Evolutionary conservation across 176 grass and related monocot genomes (phyloP).

Genomic region (Triticum turgidum): DNA sequence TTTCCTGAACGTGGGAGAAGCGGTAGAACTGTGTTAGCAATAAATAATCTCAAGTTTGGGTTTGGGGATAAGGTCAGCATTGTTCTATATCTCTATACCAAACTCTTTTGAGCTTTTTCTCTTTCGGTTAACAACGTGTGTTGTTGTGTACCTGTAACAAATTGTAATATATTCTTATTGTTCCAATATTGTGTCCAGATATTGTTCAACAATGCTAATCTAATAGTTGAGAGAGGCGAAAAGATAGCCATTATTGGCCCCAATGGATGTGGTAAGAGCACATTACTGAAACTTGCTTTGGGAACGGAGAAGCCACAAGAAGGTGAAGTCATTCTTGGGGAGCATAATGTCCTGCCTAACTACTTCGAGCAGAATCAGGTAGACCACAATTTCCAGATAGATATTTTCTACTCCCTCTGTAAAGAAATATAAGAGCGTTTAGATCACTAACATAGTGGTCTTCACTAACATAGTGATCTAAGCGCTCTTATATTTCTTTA

Average conservation of each 20-base stretch:
- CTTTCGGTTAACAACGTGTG: not conserved
- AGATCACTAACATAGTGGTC: too few relatives aligned
- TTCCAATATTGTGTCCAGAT: conserved; percentile 42
- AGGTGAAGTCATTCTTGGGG: conserved; percentile 85
- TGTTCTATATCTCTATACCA: not conserved
- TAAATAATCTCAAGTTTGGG: conserved; percentile 84
- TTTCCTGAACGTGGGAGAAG: conserved; percentile 91
- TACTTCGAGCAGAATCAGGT: conserved; percentile 99
- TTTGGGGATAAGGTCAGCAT: conserved; percentile 75
- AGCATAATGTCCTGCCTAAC: conserved; percentile 94
- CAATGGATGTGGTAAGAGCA: conserved; percentile 96
- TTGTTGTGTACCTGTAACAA: not conserved
- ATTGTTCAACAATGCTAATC: conserved; percentile 90
- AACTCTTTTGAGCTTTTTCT: not conserved
- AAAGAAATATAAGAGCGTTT: too few relatives aligned
- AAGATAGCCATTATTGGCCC: conserved; percentile 98
- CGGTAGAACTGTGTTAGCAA: conserved; percentile 62
- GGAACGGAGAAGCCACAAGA: conserved; percentile 78
- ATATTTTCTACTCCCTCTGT: not conserved
- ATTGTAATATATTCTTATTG: not conserved
- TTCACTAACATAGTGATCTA: too few relatives aligned
- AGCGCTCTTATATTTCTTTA: too few relatives aligned
- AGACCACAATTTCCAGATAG: not conserved
- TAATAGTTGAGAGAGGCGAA: conserved; percentile 85
- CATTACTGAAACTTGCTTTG: conserved; percentile 83